Percentiles rank a stretch among this genome's conserved stretches.
Evolutionary conservation across 2,329 filamentous ascomycete species (phyloP).

Genomic region (Gnomoniopsis sp.): DNA sequence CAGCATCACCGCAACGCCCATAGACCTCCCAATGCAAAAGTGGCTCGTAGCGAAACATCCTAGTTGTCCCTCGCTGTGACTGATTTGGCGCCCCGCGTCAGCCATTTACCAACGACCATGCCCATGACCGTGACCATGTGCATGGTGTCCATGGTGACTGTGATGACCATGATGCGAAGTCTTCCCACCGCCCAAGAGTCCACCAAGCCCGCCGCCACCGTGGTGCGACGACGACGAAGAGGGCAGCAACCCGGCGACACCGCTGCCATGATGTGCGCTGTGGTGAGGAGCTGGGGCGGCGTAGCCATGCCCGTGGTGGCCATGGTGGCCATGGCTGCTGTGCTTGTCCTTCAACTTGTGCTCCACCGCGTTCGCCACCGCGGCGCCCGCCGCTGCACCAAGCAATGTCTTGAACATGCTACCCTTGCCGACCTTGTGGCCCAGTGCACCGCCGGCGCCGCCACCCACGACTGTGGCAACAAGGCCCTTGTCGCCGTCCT

Average conservation of each 20-base stretch:
- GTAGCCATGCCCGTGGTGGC: constrained; percentile 3
- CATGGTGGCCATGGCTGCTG: constrained; percentile 16
- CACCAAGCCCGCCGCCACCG: background rate
- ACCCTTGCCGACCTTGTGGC: constrained; percentile 53
- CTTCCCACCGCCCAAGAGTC: background rate
- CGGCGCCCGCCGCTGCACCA: constrained; percentile 50
- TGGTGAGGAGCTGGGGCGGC: background rate
- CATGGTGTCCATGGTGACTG: constrained; percentile 11
- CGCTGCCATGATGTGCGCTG: constrained; percentile 10
- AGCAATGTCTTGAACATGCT: constrained; percentile 46
- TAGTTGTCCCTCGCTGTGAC: background rate
- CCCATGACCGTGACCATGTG: constrained; percentile 6
- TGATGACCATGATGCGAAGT: constrained; percentile 7
- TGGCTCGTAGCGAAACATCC: background rate
- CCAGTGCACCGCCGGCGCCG: constrained; percentile 49
- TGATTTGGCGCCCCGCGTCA: too few relatives aligned
- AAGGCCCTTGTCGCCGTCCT: constrained; percentile 51
- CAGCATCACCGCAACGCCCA: background rate
- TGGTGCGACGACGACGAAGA: background rate
- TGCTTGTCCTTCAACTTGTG: constrained; percentile 34
- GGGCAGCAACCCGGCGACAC: background rate
- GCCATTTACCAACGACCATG: background rate
- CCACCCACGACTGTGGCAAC: constrained; percentile 52
- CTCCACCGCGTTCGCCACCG: constrained; percentile 52
- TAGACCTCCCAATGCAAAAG: background rate